These are phyloP conservation scores for Stemphylium beticola DNA, from an alignment of 2,329 filamentous ascomycete species.

Conservation along the genomic window DNA sequence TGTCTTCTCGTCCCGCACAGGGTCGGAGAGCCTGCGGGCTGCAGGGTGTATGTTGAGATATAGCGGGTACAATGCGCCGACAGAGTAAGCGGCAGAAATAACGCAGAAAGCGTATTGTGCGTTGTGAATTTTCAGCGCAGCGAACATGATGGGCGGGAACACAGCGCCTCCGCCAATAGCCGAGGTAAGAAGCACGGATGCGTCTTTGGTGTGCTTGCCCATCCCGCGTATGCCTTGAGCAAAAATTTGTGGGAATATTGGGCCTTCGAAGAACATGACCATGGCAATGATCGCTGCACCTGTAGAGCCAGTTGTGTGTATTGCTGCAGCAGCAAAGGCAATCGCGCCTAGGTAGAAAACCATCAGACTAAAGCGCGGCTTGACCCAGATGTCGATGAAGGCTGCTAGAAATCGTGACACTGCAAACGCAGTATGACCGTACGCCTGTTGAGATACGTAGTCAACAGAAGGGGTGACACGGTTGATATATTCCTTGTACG, in stretches of 20 bases:
- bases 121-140: slow-evolving; percentile 49
- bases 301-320: slow-evolving; percentile 50
- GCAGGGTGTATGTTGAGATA: slow-evolving; percentile 59
- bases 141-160: slow-evolving; percentile 62
- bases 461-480: slow-evolving; percentile 49
- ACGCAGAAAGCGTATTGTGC: slow-evolving; percentile 60
- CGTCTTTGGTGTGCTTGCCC: slow-evolving; percentile 64
- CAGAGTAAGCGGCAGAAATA: slow-evolving; percentile 58
- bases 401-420: slow-evolving; percentile 64
- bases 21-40: slow-evolving; percentile 60
- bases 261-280: slow-evolving; percentile 66
- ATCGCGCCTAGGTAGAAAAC: slow-evolving; percentile 61
- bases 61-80: slow-evolving; percentile 60
- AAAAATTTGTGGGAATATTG: slow-evolving; percentile 65
- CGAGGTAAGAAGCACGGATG: slow-evolving; percentile 59
- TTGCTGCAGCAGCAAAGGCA: slow-evolving; percentile 59
- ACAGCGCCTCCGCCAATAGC: slow-evolving; percentile 62
- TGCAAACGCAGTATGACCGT: slow-evolving; percentile 65
- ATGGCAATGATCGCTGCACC: slow-evolving; percentile 59
- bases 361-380: slow-evolving; percentile 64
- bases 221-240: slow-evolving; percentile 64
- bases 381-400: slow-evolving; percentile 59
- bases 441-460: slow-evolving; percentile 54
- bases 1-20: slow-evolving; percentile 47
- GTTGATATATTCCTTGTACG: slow-evolving; percentile 54